Conservation (phyloP, 306 rosid species). For the Ormosia emarginata region DNA sequence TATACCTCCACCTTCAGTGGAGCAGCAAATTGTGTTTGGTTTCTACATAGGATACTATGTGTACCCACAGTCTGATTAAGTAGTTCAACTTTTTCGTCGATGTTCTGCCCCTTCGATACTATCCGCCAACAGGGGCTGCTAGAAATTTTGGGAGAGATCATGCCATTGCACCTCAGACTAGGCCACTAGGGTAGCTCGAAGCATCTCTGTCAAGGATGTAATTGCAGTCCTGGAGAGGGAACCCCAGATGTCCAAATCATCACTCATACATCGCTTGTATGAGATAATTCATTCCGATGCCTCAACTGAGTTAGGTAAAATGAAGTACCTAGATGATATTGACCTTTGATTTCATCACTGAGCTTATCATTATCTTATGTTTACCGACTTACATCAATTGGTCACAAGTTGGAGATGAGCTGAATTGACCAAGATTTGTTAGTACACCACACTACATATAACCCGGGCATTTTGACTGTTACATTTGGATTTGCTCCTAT, state of each 20-base stretch:
- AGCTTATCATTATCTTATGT: neutral
- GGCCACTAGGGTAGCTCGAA: slow-evolving; percentile 53
- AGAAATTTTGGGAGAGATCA: slow-evolving; percentile 65
- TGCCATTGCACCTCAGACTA: slow-evolving; percentile 38
- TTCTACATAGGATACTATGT: neutral
- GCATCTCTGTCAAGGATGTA: slow-evolving; percentile 74
- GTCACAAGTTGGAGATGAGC: neutral
- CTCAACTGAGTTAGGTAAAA: slow-evolving; percentile 39
- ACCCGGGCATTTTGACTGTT: neutral
- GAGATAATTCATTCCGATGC: slow-evolving; percentile 53
- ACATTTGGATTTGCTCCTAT: neutral
- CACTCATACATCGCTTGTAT: slow-evolving; percentile 58
- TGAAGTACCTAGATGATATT: neutral
- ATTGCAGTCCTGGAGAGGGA: slow-evolving; percentile 89
- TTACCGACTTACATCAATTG: neutral
- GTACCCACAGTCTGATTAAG: neutral
- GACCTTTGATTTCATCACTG: neutral
- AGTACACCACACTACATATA: neutral
- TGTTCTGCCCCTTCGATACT: neutral
- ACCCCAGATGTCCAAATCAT: slow-evolving; percentile 81
- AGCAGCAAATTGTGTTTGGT: neutral
- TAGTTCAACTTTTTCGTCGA: neutral
- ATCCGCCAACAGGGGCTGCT: slow-evolving; percentile 42
- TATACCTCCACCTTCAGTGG: neutral
- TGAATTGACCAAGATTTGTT: neutral